Base-by-base conservation (phyloP, 176 grass and related monocot species). In the Oryza australiensis region DNA sequence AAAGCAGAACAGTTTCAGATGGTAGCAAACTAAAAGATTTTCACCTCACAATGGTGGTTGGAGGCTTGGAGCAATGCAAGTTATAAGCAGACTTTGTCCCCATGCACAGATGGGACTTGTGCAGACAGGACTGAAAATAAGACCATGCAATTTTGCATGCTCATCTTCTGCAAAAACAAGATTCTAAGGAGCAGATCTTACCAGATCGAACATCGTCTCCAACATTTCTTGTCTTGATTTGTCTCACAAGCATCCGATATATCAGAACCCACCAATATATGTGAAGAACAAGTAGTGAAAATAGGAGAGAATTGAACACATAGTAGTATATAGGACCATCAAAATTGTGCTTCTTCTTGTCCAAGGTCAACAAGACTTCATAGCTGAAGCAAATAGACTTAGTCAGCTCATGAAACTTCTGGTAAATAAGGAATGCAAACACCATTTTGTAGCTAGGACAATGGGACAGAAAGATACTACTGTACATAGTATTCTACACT, bases 181-280 rank as follows among this genome's bases (percentile, higher is more conserved):
- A 12, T 68, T 20, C 26, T 42, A 80, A 33, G 26, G 46, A 15
- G 1, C 46, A 6, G 46, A 60, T 66, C 87, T 83, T 87, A 93
- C 94, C 94, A 32, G 94, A 97, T 85, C 94, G 80, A 89, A 97
- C 88, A 69, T 97, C 90, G 23, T 97, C 94, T 71, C 94, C 94
- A 83, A 97, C 77, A 87, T 82, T 91, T 85, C 80, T 91, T 51
- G 88, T 78, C 46, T 59, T 89, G 66, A 95, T 95, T 83, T 95
- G 93, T 43, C 87, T 90, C 55, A 92, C 90, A 81, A 95, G 90
- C 90, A 95, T 92, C 60, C 93, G 84, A 78, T 86, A 95, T 60
- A 92, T 95, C 67, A 95, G 78, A 78, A 95, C 87, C 90, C 90
- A 90, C 93, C 93, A 95, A 76, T 95, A 95, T 77, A 95, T 86